Conservation (phyloP, 345 rosid genomes). For the Gossypium turneri region DNA sequence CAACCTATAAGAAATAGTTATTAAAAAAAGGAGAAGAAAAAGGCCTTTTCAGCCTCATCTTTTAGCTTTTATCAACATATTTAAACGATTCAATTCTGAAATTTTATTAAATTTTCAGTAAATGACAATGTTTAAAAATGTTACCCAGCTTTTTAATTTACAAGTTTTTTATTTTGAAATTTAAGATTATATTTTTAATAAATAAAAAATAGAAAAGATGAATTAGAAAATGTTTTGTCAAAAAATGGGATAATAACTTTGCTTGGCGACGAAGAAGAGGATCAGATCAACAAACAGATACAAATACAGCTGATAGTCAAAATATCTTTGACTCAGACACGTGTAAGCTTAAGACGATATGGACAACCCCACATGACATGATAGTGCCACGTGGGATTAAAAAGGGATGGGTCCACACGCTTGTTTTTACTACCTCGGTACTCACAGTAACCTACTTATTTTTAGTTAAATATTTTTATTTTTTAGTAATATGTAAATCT, state of each 20-base stretch:
- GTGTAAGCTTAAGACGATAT: background rate
- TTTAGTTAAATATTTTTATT: background rate
- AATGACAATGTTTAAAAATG: no score
- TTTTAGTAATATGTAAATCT: background rate
- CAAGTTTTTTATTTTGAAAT: no score
- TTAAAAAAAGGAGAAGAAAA: background rate
- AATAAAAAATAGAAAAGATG: background rate
- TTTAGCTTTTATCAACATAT: background rate
- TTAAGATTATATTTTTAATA: no score
- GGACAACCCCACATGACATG: background rate
- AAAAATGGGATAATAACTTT: background rate
- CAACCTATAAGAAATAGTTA: no score
- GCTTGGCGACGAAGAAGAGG: background rate
- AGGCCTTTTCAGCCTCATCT: background rate
- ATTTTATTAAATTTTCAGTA: no score
- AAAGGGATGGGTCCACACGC: background rate
- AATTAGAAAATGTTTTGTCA: background rate
- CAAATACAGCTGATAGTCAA: background rate
- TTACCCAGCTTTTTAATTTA: no score
- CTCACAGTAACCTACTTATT: background rate
- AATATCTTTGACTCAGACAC: background rate
- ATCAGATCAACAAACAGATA: no score
- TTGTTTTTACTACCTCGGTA: conserved; percentile 4
- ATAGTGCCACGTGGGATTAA: background rate
- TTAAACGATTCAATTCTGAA: no score